phyloP scores from a whole-genome alignment of 805 yeast genomes.

The Candida vartiovaarae region DNA sequence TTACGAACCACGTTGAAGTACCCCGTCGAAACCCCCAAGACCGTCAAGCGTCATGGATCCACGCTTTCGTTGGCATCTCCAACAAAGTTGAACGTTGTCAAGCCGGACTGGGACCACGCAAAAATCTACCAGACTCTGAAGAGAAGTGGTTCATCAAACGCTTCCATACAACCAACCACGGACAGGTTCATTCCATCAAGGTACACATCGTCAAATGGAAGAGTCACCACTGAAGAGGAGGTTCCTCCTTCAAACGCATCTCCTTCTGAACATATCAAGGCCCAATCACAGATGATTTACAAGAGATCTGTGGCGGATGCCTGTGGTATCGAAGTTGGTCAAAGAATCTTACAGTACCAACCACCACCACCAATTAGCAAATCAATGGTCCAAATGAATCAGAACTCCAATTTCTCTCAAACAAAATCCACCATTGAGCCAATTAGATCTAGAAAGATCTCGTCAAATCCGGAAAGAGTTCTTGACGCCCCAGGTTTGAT shows the following conservation, averaged over 20 bases:
- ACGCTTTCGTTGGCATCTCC: constrained; percentile 38
- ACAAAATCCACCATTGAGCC: constrained; percentile 42
- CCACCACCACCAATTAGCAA: constrained; percentile 67
- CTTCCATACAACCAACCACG: constrained; percentile 22
- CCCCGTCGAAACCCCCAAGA: constrained; percentile 4
- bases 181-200: constrained; percentile 61
- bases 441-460: constrained; percentile 68
- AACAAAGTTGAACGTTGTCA: constrained; percentile 37
- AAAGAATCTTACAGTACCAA: constrained; percentile 77
- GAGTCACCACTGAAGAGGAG: constrained; percentile 31
- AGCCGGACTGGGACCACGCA: constrained; percentile 29
- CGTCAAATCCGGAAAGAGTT: constrained; percentile 86
- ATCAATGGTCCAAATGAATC: constrained; percentile 18
- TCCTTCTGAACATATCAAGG: constrained; percentile 36
- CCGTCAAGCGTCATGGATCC: constrained; percentile 22
- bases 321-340: constrained; percentile 80
- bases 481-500: constrained; percentile 93
- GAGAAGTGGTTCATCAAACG: constrained; percentile 16
- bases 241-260: constrained; percentile 41
- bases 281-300: constrained; percentile 41
- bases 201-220: constrained; percentile 41
- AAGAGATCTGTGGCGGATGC: constrained; percentile 88
- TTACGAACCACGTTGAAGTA: constrained; percentile 8
- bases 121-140: constrained; percentile 15
- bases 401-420: constrained; percentile 17